Evolutionary conservation across 495 filamentous ascomycete genomes (phyloP).

Genomic region (Hypoxylon perforatum): DNA sequence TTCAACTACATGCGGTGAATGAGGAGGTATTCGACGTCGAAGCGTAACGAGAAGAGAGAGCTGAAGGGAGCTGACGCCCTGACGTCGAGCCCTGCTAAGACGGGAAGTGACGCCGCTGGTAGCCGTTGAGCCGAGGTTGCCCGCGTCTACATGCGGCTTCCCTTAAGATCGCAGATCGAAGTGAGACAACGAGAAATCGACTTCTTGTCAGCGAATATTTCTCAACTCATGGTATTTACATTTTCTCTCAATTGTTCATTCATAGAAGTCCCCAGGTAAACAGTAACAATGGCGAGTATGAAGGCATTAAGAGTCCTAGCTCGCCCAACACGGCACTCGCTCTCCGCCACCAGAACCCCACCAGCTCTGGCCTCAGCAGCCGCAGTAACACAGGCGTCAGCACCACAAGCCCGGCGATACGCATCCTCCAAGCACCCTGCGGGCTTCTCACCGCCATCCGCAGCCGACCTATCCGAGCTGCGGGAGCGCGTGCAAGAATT

Average conservation of each 20-base stretch:
- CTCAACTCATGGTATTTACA: conserved; percentile 3
- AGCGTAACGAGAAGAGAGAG: conserved; percentile 23
- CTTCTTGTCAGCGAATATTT: conserved; percentile 7
- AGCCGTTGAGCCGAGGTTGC: conserved; percentile 33
- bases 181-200: conserved; percentile 5
- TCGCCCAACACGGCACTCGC: conserved; percentile 41
- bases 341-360: conserved; percentile 13
- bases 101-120: conserved; percentile 13
- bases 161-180: neutral
- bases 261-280: neutral
- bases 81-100: too few species aligned
- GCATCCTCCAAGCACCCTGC: conserved; percentile 85
- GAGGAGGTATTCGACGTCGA: conserved; percentile 1
- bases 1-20: conserved; percentile 13
- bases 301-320: conserved; percentile 45
- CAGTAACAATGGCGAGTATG: conserved; percentile 42
- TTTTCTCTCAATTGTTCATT: neutral
- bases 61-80: conserved; percentile 18
- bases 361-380: conserved; percentile 23
- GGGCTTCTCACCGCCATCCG: conserved; percentile 80
- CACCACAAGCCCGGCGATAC: conserved; percentile 52
- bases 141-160: conserved; percentile 13
- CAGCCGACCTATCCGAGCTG: conserved; percentile 82
- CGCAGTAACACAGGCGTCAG: too few species aligned
- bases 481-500: conserved; percentile 95